phyloP scores from a whole-genome alignment of 2,329 filamentous ascomycete genomes.

The Alternaria ventricosa region DNA sequence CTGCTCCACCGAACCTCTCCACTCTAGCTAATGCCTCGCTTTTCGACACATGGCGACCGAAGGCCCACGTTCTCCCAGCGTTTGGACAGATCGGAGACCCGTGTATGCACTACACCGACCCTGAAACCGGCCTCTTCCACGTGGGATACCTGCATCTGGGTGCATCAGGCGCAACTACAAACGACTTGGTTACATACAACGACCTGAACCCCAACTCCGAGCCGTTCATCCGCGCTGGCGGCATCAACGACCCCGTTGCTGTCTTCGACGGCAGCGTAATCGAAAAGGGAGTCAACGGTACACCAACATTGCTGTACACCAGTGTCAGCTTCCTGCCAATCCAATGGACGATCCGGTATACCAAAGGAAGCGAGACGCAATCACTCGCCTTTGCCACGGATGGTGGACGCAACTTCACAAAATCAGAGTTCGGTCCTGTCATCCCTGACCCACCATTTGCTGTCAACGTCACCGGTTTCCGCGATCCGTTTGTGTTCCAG shows the following conservation, averaged over 20 bases:
- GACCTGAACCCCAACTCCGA: slow-evolving; percentile 43
- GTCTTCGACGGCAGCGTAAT: slow-evolving; percentile 57
- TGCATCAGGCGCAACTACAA: slow-evolving; percentile 41
- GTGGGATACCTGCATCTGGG: slow-evolving; percentile 54
- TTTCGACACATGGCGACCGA: slow-evolving; percentile 41
- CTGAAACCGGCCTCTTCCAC: slow-evolving; percentile 53
- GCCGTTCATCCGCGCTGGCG: slow-evolving; percentile 43
- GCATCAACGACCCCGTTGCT: slow-evolving; percentile 54
- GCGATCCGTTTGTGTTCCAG: slow-evolving; percentile 54
- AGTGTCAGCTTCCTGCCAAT: slow-evolving; percentile 55
- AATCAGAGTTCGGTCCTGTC: slow-evolving; percentile 47
- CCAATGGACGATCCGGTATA: slow-evolving; percentile 56
- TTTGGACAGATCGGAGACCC: slow-evolving; percentile 54
- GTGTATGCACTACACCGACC: slow-evolving; percentile 56
- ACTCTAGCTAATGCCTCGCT: slow-evolving; percentile 23
- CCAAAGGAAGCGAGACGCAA: slow-evolving; percentile 56
- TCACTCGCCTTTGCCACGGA: slow-evolving; percentile 53
- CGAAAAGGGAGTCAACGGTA: slow-evolving; percentile 52
- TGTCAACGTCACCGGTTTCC: slow-evolving; percentile 53
- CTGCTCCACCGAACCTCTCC: slow-evolving; percentile 27
- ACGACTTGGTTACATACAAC: slow-evolving; percentile 53
- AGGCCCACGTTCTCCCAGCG: slow-evolving; percentile 51
- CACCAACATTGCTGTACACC: slow-evolving; percentile 55
- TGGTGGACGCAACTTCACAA: slow-evolving; percentile 51
- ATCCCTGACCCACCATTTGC: slow-evolving; percentile 51